phyloP scores from a whole-genome alignment of 2,329 filamentous ascomycete genomes.

The Penicillium sp. region DNA sequence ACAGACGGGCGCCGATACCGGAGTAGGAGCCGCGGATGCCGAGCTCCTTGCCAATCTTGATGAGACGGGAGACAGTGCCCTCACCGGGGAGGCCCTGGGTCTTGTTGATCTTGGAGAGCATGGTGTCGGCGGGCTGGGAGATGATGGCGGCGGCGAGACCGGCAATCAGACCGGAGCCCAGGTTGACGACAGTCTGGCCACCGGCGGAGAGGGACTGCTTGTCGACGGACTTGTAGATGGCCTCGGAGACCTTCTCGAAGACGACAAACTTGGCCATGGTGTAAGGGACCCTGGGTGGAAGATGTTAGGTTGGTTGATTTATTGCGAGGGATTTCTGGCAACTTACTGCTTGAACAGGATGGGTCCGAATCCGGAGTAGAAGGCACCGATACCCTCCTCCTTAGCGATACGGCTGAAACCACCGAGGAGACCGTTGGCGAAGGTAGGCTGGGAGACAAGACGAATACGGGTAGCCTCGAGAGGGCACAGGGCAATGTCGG shows the following conservation, averaged over 20 bases:
- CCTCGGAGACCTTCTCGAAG: conserved; percentile 84
- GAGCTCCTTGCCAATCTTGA: conserved; percentile 89
- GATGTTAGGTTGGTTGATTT: no score
- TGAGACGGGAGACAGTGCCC: conserved; percentile 75
- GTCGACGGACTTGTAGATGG: conserved; percentile 70
- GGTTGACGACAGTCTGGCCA: conserved; percentile 79
- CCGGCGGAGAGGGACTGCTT: conserved; percentile 70
- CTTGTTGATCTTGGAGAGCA: conserved; percentile 97
- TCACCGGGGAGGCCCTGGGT: conserved; percentile 85
- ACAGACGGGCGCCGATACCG: conserved; percentile 70
- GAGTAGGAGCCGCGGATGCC: conserved; percentile 76
- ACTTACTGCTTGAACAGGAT: conserved; percentile 82
- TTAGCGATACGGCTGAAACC: conserved; percentile 83
- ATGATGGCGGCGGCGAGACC: conserved; percentile 85
- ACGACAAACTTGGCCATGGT: conserved; percentile 96
- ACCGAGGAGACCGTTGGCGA: conserved; percentile 76
- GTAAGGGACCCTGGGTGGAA: conserved; percentile 73
- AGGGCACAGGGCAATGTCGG: conserved; percentile 75
- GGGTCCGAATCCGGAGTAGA: conserved; percentile 90
- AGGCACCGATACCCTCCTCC: conserved; percentile 80
- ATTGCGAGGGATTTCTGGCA: no score
- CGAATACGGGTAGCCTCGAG: conserved; percentile 93
- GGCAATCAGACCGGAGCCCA: conserved; percentile 82
- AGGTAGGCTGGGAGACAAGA: conserved; percentile 85
- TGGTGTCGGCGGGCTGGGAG: conserved; percentile 89